Evolutionary conservation across 2,329 filamentous ascomycete species (phyloP).

Genomic region (Diaporthe caulivora): DNA sequence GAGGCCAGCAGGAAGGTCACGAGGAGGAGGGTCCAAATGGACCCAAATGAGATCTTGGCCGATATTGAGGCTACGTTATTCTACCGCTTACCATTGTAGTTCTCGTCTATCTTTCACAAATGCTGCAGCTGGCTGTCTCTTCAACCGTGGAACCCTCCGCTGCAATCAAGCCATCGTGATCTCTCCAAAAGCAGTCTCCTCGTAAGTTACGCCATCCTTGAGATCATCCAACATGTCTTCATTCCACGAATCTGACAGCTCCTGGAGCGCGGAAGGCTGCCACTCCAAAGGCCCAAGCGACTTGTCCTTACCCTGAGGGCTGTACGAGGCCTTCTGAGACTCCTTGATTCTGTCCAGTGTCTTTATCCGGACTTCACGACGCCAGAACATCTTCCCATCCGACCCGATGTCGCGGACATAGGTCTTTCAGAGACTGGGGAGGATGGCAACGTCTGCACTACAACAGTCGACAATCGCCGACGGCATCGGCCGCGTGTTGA

Average conservation of each 20-base stretch:
- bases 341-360: background rate
- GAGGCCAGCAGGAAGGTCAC: background rate
- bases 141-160: too few species aligned
- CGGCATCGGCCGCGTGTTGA: background rate
- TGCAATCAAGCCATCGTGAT: too few species aligned
- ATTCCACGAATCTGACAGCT: background rate
- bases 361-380: background rate
- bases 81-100: too few species aligned
- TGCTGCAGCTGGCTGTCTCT: too few species aligned
- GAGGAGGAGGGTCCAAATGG: background rate
- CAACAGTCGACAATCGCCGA: background rate
- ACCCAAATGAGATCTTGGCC: background rate
- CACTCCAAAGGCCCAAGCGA: background rate
- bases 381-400: background rate
- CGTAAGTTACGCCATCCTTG: background rate
- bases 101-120: too few species aligned
- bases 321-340: background rate
- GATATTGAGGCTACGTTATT: background rate
- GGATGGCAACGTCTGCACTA: background rate
- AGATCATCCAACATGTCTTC: background rate
- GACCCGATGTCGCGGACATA: background rate
- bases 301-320: background rate
- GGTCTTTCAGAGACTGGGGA: constrained; percentile 3
- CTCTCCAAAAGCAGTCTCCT: background rate
- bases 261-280: background rate